These are phyloP conservation scores for Penicillium fimorum DNA, from an alignment of 495 filamentous ascomycete genomes.

Conservation along the genomic window DNA sequence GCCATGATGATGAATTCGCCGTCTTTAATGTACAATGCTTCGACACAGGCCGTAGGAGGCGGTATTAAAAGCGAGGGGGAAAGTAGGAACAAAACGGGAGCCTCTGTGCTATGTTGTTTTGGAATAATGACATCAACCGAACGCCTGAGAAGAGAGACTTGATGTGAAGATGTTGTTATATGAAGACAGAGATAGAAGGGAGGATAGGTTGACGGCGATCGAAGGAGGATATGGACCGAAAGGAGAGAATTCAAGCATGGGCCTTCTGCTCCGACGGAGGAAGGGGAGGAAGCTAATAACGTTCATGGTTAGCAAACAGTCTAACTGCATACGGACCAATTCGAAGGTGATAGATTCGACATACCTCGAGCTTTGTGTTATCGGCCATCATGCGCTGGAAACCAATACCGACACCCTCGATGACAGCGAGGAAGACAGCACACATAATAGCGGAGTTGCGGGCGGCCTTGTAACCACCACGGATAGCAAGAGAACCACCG, in stretches of 20 bases:
- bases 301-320: background rate
- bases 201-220: constrained; percentile 16
- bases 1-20: background rate
- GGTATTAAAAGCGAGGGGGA: constrained; percentile 24
- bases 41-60: background rate
- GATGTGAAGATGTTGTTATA: constrained; percentile 34
- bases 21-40: constrained; percentile 8
- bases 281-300: constrained; percentile 38
- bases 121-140: constrained; percentile 39
- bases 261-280: constrained; percentile 45
- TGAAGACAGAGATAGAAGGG: constrained; percentile 26
- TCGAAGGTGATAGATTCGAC: constrained; percentile 10
- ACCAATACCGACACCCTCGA: constrained; percentile 96
- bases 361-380: constrained; percentile 79
- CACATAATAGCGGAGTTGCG: constrained; percentile 95
- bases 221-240: constrained; percentile 8
- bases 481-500: constrained; percentile 83
- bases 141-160: constrained; percentile 52
- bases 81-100: constrained; percentile 20
- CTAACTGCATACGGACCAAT: background rate
- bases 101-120: constrained; percentile 44
- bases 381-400: constrained; percentile 96
- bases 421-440: constrained; percentile 88
- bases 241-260: constrained; percentile 33
- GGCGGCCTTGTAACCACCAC: constrained; percentile 84